phyloP scores from a whole-genome alignment of 306 rosid genomes.

The Castanopsis chinensis region DNA sequence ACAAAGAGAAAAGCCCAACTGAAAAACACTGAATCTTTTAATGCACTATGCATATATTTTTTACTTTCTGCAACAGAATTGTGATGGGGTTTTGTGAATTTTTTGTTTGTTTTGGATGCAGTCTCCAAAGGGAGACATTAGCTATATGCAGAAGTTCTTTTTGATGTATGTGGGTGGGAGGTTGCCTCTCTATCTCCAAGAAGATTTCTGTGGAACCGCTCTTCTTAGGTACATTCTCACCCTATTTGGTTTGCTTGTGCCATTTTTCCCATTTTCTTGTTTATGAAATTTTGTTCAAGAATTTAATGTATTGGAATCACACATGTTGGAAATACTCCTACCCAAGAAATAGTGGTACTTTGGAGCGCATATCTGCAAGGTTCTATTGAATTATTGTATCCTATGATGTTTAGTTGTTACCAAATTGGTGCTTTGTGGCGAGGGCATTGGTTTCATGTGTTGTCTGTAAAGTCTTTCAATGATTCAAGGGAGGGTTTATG shows the following conservation, averaged over 20 bases:
- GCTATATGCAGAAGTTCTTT: constrained; percentile 87
- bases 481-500: neutral
- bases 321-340: neutral
- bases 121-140: constrained; percentile 95
- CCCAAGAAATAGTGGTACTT: neutral
- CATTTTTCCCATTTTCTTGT: neutral
- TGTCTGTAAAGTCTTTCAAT: neutral
- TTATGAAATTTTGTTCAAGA: neutral
- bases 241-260: neutral
- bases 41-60: neutral
- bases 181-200: constrained; percentile 82
- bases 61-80: constrained; percentile 8
- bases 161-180: constrained; percentile 90
- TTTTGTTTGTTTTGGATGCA: constrained; percentile 27
- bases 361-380: neutral
- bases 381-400: neutral
- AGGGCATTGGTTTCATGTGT: neutral
- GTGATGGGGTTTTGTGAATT: constrained; percentile 19
- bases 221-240: constrained; percentile 61
- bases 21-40: neutral
- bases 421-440: neutral
- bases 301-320: neutral
- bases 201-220: constrained; percentile 92
- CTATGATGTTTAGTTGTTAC: neutral
- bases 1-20: neutral